These are phyloP conservation scores for Maudiozyma saulgeensis DNA, from an alignment of 805 yeast genomes.

Conservation along the genomic window DNA sequence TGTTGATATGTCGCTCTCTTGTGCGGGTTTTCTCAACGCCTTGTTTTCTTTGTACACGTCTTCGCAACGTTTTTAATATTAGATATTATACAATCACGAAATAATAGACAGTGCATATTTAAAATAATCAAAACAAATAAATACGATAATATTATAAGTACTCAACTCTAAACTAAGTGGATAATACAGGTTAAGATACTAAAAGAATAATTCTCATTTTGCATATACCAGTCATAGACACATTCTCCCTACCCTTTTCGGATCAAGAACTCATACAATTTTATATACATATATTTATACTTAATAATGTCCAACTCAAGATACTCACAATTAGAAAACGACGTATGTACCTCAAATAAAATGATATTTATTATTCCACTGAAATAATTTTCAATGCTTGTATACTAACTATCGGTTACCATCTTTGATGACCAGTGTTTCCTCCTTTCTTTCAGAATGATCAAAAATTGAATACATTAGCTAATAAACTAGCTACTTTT, in stretches of 20 bases:
- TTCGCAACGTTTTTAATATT: not conserved
- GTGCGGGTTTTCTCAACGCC: not conserved
- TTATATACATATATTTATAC: not conserved
- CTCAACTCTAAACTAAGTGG: too few relatives aligned
- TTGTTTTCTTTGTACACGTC: not conserved
- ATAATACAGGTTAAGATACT: too few relatives aligned
- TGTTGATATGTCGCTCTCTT: too few relatives aligned
- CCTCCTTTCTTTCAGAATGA: conserved; percentile 39
- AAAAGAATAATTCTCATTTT: too few relatives aligned
- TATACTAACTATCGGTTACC: not conserved
- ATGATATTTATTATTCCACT: too few relatives aligned
- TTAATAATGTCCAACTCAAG: conserved; percentile 25
- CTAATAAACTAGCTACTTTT: conserved; percentile 55
- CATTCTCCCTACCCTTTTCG: too few relatives aligned
- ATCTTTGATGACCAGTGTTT: too few relatives aligned
- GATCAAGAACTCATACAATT: not conserved
- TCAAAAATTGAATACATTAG: conserved; percentile 49
- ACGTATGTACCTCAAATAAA: conserved; percentile 7
- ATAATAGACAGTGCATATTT: too few relatives aligned
- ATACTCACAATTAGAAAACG: conserved; percentile 24
- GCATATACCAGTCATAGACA: too few relatives aligned
- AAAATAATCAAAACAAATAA: too few relatives aligned
- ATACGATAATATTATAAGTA: too few relatives aligned
- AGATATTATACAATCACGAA: too few relatives aligned
- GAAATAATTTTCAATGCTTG: not conserved